A percentile compares a stretch with the other conserved stretches of the same genome.
phyloP scores from a whole-genome alignment of 2,329 filamentous ascomycete genomes.

The Grosmannia clavigera region DNA sequence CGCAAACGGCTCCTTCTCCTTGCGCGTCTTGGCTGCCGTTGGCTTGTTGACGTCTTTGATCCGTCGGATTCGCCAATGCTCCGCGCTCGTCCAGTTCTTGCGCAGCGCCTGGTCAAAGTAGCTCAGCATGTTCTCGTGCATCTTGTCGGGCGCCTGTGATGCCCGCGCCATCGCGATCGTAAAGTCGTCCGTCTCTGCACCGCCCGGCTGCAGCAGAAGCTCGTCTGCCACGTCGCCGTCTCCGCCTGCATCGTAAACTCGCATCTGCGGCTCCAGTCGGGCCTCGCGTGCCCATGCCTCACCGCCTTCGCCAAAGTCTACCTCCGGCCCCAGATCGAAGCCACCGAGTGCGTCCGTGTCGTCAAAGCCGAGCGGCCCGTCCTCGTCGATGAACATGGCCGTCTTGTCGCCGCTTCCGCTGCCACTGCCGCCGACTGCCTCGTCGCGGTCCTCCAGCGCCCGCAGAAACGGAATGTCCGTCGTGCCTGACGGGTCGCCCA shows the following conservation, averaged over 20 bases:
- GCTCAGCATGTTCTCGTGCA: slow-evolving; percentile 89
- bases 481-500: slow-evolving; percentile 74
- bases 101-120: slow-evolving; percentile 95
- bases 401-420: slow-evolving; percentile 49
- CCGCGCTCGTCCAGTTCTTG: slow-evolving; percentile 97
- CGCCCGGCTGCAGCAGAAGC: slow-evolving; percentile 44
- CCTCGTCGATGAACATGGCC: slow-evolving; percentile 75
- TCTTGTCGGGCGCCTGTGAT: slow-evolving; percentile 49
- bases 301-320: slow-evolving; percentile 88
- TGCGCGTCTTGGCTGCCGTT: slow-evolving; percentile 48
- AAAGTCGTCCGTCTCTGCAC: slow-evolving; percentile 53
- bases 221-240: slow-evolving; percentile 33
- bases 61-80: slow-evolving; percentile 93
- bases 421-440: slow-evolving; percentile 39
- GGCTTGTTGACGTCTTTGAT: slow-evolving; percentile 55
- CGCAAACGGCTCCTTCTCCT: slow-evolving; percentile 93
- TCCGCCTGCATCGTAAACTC: slow-evolving; percentile 50
- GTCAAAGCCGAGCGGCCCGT: slow-evolving; percentile 71
- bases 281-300: slow-evolving; percentile 92
- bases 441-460: slow-evolving; percentile 66
- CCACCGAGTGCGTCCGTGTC: slow-evolving; percentile 64
- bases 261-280: slow-evolving; percentile 73
- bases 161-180: slow-evolving; percentile 65
- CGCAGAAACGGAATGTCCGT: slow-evolving; percentile 88
- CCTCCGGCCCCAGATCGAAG: slow-evolving; percentile 57